These are phyloP conservation scores for Colletotrichum higginsianum DNA, from an alignment of 2,329 filamentous ascomycete species.

Conservation along the genomic window DNA sequence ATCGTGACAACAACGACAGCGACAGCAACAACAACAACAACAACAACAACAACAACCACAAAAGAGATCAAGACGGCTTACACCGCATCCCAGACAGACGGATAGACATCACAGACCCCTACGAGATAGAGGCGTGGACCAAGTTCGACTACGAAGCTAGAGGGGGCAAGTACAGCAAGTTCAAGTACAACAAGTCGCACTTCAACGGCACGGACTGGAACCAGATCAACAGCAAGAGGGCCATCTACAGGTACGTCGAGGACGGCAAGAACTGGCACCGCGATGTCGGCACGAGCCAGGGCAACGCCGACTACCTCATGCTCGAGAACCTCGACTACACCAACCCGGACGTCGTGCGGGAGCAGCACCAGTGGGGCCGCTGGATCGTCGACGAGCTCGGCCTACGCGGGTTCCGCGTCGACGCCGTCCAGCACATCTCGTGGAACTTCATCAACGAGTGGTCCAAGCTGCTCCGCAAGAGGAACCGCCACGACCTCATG, in stretches of 20 bases:
- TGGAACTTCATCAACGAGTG: constrained; percentile 39
- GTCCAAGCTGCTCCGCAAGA: constrained; percentile 27
- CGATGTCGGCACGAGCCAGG: constrained; percentile 36
- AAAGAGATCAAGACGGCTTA: neutral
- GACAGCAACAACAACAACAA: too few relatives aligned
- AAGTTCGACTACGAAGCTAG: constrained; percentile 34
- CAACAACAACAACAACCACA: too few relatives aligned
- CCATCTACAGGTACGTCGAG: constrained; percentile 39
- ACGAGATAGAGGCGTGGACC: constrained; percentile 40
- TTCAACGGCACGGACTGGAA: constrained; percentile 42
- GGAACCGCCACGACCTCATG: constrained; percentile 20
- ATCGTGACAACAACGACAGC: too few relatives aligned
- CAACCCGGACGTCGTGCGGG: constrained; percentile 35
- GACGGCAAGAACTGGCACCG: constrained; percentile 41
- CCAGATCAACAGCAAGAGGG: constrained; percentile 33
- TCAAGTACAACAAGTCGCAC: constrained; percentile 39
- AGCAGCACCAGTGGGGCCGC: constrained; percentile 35
- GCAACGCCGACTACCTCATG: constrained; percentile 40
- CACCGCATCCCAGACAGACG: constrained; percentile 21
- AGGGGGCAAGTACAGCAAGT: constrained; percentile 38
- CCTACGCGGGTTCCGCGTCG: constrained; percentile 31
- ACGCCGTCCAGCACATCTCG: constrained; percentile 42
- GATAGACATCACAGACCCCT: constrained; percentile 32
- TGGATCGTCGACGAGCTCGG: constrained; percentile 38
- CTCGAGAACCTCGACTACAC: constrained; percentile 40